Evolutionary conservation across 2,329 filamentous ascomycete species (phyloP).

Genomic region (Talaromyces sp.): DNA sequence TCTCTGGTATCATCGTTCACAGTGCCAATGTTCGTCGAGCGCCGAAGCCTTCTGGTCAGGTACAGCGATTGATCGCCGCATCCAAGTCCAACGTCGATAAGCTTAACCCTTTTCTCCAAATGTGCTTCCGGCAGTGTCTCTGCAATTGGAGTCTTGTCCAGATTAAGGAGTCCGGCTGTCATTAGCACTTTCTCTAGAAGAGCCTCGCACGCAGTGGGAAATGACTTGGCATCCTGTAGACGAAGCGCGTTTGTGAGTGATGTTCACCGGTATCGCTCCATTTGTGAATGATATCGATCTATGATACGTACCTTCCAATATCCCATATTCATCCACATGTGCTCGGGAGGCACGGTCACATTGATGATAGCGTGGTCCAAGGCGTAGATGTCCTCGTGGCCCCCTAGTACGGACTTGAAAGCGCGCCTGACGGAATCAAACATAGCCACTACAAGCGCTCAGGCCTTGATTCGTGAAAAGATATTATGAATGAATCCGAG

Average conservation of each 20-base stretch:
- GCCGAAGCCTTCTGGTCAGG: conserved; percentile 34
- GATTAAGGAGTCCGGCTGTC: conserved; percentile 40
- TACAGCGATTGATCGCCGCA: conserved; percentile 57
- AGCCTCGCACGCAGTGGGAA: conserved; percentile 48
- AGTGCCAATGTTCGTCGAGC: not conserved
- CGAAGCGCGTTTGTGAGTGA: not conserved
- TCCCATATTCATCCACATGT: too few relatives aligned
- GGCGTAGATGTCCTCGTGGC: too few relatives aligned
- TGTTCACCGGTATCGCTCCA: too few relatives aligned
- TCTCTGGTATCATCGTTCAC: conserved; percentile 14
- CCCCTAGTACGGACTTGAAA: too few relatives aligned
- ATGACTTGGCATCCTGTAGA: conserved; percentile 32
- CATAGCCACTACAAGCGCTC: too few relatives aligned
- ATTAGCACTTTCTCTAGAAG: conserved; percentile 49
- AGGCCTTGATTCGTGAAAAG: too few relatives aligned
- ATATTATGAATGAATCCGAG: too few relatives aligned
- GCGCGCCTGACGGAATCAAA: too few relatives aligned
- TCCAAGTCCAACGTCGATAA: conserved; percentile 56
- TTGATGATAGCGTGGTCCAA: too few relatives aligned
- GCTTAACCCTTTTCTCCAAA: not conserved
- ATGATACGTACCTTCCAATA: too few relatives aligned
- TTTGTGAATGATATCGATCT: too few relatives aligned
- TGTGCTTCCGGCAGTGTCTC: not conserved
- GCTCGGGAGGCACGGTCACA: too few relatives aligned
- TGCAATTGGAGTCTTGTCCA: conserved; percentile 16